Conservation (phyloP, 108 stramenopile genomes). For the Cyclostephanos tholiformis region DNA sequence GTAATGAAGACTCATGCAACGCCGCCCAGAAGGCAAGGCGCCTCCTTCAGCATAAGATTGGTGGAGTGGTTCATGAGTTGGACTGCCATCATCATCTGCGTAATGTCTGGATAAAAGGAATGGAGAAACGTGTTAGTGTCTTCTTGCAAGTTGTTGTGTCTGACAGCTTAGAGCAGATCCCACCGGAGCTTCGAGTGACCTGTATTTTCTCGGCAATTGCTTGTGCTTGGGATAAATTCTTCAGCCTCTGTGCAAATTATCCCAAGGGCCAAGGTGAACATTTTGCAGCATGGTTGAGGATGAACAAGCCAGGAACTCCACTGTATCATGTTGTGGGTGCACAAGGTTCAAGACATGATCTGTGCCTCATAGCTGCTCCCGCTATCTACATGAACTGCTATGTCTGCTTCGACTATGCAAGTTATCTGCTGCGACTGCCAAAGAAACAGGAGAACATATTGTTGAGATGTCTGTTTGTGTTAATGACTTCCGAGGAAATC, state of each 20-base stretch:
- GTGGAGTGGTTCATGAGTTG: too few relatives aligned
- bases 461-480: conserved; percentile 2
- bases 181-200: too few relatives aligned
- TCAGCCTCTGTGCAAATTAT: conserved; percentile 7
- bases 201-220: not conserved
- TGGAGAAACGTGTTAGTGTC: too few relatives aligned
- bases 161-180: too few relatives aligned
- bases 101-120: not conserved
- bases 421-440: not conserved
- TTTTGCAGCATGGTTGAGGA: conserved; percentile 1
- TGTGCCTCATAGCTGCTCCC: not conserved
- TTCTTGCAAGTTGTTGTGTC: too few relatives aligned
- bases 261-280: conserved; percentile 14
- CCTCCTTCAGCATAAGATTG: too few relatives aligned
- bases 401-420: not conserved
- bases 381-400: conserved; percentile 8
- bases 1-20: too few relatives aligned
- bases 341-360: conserved; percentile 9
- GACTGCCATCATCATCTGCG: not conserved
- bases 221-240: conserved; percentile 4
- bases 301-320: not conserved
- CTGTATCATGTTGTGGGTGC: conserved; percentile 12
- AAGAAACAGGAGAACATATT: conserved; percentile 3
- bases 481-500: conserved; percentile 8
- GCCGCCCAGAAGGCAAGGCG: too few relatives aligned